Evolutionary conservation across 371 early-diverging fungal genomes (phyloP), one percentile per base, ranked within the genome.

Genomic region (Coemansia sp.): DNA sequence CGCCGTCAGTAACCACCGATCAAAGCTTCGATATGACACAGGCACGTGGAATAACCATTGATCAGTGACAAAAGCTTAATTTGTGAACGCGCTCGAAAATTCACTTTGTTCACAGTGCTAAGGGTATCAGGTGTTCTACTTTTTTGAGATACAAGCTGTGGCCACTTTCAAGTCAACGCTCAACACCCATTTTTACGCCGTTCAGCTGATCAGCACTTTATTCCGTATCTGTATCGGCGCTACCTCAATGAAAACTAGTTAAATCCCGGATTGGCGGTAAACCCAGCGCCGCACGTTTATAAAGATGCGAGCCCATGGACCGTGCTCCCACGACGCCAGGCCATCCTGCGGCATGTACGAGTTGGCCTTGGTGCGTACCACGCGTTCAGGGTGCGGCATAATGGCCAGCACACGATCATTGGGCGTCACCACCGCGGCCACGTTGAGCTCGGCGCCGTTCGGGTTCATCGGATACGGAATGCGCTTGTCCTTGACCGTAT

Each of bases 351-450:
- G 91, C 53, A 90, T 83, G 88, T 91, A 98, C 18, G 96, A 94
- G 75, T 94, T 94, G 53, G 90, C 83, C 60, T 88, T 85, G 42
- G 87, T 86, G 44, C 91, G 82, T 2, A 92, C 84, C 43, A 91
- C 91, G 55, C 98, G 87, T 82, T 98, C 98, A 11, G 98, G 98
- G 70, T 98, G 98, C 58, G 98, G 98, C 98, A 98, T 98, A 83
- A 97, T 83, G 31, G 90, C 90, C 67, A 95, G 72, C 5, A 95
- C 91, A 60, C 97, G 87, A 16, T 97, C 98, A 61, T 92, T 88
- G 49, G 86, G 84, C 0, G 90, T 88, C 48, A 86, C 78, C 4
- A 94, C 83, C 32, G 90, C 97, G 31, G 97, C 88, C 60, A 97
- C 83, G 62, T 93, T 95, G 50, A 81, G 54, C n/a, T 89, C 88